Percentiles rank a stretch among this genome's conserved stretches.
These are phyloP conservation scores for Pseudocohnilembus persalinus DNA, from an alignment of 169 alveolate genomes.

Conservation along the genomic window DNA sequence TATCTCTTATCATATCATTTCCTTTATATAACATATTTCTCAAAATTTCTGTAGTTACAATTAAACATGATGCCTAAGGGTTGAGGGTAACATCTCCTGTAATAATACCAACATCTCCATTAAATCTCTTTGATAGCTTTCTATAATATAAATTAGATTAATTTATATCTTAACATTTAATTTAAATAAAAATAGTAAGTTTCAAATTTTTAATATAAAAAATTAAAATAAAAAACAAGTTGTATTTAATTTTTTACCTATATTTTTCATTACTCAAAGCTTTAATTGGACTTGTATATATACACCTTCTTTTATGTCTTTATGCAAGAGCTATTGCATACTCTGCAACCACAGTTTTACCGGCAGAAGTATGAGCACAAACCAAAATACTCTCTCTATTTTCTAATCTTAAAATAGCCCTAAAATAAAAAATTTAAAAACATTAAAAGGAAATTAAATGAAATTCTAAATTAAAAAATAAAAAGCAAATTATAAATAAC, in stretches of 20 bases:
- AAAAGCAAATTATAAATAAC: not conserved
- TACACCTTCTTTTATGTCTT: constrained; percentile 91
- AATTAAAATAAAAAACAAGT: too few relatives aligned
- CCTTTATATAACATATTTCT: constrained; percentile 91
- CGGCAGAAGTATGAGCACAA: constrained; percentile 99
- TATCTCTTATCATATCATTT: constrained; percentile 82
- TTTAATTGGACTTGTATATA: constrained; percentile 98
- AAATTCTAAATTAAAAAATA: too few relatives aligned
- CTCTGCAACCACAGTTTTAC: constrained; percentile 98
- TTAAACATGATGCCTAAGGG: constrained; percentile 95
- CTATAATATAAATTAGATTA: constrained; percentile 60
- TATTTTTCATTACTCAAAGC: constrained; percentile 97
- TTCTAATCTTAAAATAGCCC: constrained; percentile 91
- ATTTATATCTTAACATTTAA: constrained; percentile 44
- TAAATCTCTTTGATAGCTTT: constrained; percentile 88
- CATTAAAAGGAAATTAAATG: not conserved
- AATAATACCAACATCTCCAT: constrained; percentile 91
- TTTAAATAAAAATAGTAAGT: not conserved
- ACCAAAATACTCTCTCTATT: constrained; percentile 94
- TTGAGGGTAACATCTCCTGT: constrained; percentile 99
- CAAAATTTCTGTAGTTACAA: constrained; percentile 98
- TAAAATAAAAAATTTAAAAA: too few relatives aligned
- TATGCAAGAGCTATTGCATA: constrained; percentile 97
- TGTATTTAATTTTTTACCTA: constrained; percentile 58
- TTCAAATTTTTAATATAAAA: too few relatives aligned